Conservation (phyloP, 768 basidiomycete species). For the Kwoniella sp. region DNA sequence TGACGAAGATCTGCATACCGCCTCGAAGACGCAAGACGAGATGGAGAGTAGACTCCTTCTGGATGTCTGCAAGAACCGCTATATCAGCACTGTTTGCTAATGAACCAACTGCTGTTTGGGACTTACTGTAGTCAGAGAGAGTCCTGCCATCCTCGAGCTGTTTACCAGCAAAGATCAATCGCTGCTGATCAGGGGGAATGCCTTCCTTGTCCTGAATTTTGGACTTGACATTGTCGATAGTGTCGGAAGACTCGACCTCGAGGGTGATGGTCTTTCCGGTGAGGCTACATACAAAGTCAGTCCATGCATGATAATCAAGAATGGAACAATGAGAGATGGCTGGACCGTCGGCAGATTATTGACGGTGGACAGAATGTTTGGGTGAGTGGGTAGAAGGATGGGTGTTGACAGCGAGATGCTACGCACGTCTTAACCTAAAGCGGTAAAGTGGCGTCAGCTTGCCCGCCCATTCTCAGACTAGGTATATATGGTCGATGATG, state of each 20-base stretch:
- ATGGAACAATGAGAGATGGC: not conserved
- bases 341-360: not conserved
- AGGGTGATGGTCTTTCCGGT: slow-evolving; percentile 95
- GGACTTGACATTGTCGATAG: slow-evolving; percentile 88
- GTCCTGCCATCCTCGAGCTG: slow-evolving; percentile 61
- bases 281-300: slow-evolving; percentile 57
- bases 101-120: no score
- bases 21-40: slow-evolving; percentile 77
- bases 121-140: slow-evolving; percentile 72
- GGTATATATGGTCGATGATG: not conserved
- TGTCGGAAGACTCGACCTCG: slow-evolving; percentile 88
- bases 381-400: not conserved
- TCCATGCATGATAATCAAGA: not conserved
- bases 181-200: slow-evolving; percentile 88
- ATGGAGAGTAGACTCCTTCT: slow-evolving; percentile 54
- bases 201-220: slow-evolving; percentile 94
- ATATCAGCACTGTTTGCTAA: no score
- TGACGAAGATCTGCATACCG: slow-evolving; percentile 63
- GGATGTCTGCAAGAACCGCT: slow-evolving; percentile 41
- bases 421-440: slow-evolving; percentile 73
- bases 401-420: not conserved
- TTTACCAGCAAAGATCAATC: slow-evolving; percentile 57
- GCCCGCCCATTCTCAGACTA: not conserved
- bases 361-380: not conserved
- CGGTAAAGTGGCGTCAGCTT: slow-evolving; percentile 7